Conservation (phyloP, 352 stramenopile genomes). For the Globisporangium perplexum region DNA sequence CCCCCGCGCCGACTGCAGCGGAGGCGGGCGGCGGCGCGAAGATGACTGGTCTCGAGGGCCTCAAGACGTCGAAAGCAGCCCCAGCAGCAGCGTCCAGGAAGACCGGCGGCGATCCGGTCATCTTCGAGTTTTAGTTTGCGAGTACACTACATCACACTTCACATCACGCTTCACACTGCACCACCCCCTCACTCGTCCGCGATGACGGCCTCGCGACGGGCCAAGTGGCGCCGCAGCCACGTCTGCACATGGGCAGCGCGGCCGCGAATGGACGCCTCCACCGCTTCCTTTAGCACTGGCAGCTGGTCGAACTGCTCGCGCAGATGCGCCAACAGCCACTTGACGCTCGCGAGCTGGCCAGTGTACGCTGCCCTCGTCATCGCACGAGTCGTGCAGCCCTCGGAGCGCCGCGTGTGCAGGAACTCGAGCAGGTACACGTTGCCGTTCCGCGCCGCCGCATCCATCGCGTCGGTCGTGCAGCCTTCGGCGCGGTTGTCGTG, state of each 20-base stretch:
- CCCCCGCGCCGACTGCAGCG: not conserved
- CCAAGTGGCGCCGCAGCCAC: slow-evolving; percentile 17
- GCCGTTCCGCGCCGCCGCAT: slow-evolving; percentile 31
- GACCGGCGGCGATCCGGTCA: not conserved
- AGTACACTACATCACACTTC: not conserved
- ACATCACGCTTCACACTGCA: not conserved
- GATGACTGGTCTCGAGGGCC: slow-evolving; percentile 1
- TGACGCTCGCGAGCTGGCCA: slow-evolving; percentile 26
- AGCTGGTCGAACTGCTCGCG: slow-evolving; percentile 17
- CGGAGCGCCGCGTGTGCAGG: slow-evolving; percentile 17
- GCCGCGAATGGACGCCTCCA: slow-evolving; percentile 18
- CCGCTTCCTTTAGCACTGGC: slow-evolving; percentile 13
- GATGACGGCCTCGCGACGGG: slow-evolving; percentile 4
- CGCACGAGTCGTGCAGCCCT: slow-evolving; percentile 21
- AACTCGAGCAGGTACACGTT: slow-evolving; percentile 30
- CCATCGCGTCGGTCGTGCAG: slow-evolving; percentile 40
- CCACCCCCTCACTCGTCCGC: not conserved
- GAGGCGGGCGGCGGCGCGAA: not conserved
- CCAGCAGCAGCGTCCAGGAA: not conserved
- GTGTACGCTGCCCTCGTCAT: slow-evolving; percentile 23
- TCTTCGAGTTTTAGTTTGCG: slow-evolving; percentile 12
- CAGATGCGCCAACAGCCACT: slow-evolving; percentile 22
- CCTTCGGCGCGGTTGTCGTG: slow-evolving; percentile 26
- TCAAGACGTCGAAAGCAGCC: not conserved
- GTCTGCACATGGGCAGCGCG: slow-evolving; percentile 24